Conservation (phyloP, 2,329 filamentous ascomycete genomes). For the Phialocephala subalpina region DNA sequence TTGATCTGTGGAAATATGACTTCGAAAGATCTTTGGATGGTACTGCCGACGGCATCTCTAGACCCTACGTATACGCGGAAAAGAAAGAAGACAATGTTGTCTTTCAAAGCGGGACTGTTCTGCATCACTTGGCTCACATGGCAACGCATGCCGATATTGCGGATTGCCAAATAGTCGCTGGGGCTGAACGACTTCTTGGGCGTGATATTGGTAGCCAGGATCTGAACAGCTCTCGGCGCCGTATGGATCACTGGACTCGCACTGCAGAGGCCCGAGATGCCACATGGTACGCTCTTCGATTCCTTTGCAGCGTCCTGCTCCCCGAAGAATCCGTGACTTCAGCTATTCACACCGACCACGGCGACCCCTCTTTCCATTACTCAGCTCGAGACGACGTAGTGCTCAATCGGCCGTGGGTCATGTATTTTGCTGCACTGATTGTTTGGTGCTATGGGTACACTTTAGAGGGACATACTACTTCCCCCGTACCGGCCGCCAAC, state of each 20-base stretch:
- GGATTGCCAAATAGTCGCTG: slow-evolving; percentile 96
- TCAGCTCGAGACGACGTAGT: slow-evolving; percentile 87
- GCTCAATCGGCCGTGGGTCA: slow-evolving; percentile 91
- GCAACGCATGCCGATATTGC: slow-evolving; percentile 97
- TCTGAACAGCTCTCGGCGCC: slow-evolving; percentile 77
- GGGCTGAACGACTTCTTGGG: slow-evolving; percentile 84
- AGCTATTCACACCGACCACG: slow-evolving; percentile 43
- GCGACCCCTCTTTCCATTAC: slow-evolving; percentile 62
- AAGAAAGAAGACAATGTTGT: slow-evolving; percentile 74
- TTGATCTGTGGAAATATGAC: slow-evolving; percentile 92
- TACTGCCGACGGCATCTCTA: slow-evolving; percentile 59
- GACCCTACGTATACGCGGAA: slow-evolving; percentile 62
- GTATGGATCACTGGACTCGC: slow-evolving; percentile 91
- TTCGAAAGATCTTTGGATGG: slow-evolving; percentile 80
- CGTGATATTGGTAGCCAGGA: slow-evolving; percentile 85
- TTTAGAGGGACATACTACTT: slow-evolving; percentile 78
- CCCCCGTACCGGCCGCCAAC: slow-evolving; percentile 50
- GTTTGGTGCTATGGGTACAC: slow-evolving; percentile 97
- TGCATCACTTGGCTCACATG: slow-evolving; percentile 96
- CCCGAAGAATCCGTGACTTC: slow-evolving; percentile 57
- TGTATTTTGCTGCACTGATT: slow-evolving; percentile 91
- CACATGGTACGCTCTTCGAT: slow-evolving; percentile 89
- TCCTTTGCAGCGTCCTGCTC: slow-evolving; percentile 84
- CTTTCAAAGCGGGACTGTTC: slow-evolving; percentile 86
- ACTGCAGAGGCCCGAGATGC: slow-evolving; percentile 89